These are phyloP conservation scores for Panaeolus papilionaceus DNA, from an alignment of 768 basidiomycete species.

Conservation along the genomic window DNA sequence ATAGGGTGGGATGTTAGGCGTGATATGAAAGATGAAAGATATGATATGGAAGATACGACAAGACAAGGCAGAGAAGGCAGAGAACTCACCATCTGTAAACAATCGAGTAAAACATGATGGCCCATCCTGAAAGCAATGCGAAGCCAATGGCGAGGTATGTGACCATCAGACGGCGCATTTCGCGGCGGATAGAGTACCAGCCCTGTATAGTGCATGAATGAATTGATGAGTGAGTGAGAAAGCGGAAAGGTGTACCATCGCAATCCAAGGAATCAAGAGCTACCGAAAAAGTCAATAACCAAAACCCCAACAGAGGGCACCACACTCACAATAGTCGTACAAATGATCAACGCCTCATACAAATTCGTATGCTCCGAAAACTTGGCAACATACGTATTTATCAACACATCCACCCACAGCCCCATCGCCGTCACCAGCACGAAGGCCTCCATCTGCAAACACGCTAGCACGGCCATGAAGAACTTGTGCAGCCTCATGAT, in stretches of 20 bases:
- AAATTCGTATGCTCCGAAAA: constrained; percentile 47
- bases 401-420: constrained; percentile 62
- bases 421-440: constrained; percentile 54
- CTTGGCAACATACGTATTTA: constrained; percentile 48
- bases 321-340: constrained; percentile 47
- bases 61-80: no score
- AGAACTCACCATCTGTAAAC: constrained; percentile 49
- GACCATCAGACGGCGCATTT: constrained; percentile 47
- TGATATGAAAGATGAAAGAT: background rate
- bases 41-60: background rate
- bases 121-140: constrained; percentile 43
- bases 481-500: constrained; percentile 58
- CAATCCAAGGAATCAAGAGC: constrained; percentile 59
- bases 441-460: constrained; percentile 61
- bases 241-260: constrained; percentile 29
- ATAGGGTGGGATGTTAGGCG: background rate
- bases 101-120: constrained; percentile 52
- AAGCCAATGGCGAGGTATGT: constrained; percentile 50
- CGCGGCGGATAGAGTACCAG: constrained; percentile 57
- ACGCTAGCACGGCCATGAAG: constrained; percentile 60
- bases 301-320: background rate
- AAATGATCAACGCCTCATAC: constrained; percentile 53
- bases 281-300: constrained; percentile 24
- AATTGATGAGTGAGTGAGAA: background rate
- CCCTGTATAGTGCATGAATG: constrained; percentile 40